phyloP scores from a whole-genome alignment of 345 rosid species.

The Sonneratia caseolaris region DNA sequence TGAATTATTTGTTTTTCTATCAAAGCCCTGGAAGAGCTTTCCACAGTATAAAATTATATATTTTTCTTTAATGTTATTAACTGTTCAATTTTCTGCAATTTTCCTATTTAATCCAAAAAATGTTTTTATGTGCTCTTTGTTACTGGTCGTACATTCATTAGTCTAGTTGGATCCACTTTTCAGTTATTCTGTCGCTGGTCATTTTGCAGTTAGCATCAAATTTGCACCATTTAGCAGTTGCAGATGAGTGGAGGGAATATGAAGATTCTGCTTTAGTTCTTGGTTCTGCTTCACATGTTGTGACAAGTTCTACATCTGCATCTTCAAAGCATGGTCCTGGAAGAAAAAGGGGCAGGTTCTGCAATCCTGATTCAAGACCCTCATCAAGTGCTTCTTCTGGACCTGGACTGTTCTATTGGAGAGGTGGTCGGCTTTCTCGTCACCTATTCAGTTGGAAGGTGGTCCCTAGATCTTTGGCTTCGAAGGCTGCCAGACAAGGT shows the following conservation, averaged over 20 bases:
- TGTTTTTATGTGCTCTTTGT: not conserved
- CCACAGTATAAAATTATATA: not conserved
- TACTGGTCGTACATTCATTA: not conserved
- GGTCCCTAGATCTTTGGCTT: slow-evolving; percentile 50
- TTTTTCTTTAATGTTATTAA: not conserved
- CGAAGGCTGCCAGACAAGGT: slow-evolving; percentile 96
- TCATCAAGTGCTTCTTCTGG: slow-evolving; percentile 49
- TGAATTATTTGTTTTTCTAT: not conserved
- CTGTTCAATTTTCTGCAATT: not conserved
- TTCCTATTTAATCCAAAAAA: not conserved
- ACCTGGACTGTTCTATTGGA: slow-evolving; percentile 80
- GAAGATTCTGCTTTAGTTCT: slow-evolving; percentile 48
- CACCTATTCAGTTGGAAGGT: slow-evolving; percentile 76
- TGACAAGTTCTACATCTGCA: slow-evolving; percentile 43
- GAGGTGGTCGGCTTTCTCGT: slow-evolving; percentile 83
- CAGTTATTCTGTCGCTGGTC: not conserved
- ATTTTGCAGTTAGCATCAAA: slow-evolving; percentile 66
- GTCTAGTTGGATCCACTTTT: not conserved
- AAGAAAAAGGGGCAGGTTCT: slow-evolving; percentile 42
- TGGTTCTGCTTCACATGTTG: slow-evolving; percentile 74
- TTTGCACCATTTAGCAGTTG: slow-evolving; percentile 62
- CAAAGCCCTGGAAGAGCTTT: not conserved
- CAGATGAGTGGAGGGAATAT: slow-evolving; percentile 69
- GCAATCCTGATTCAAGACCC: slow-evolving; percentile 42
- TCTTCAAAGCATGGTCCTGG: slow-evolving; percentile 57